Base-by-base conservation (phyloP, 306 rosid genomes). In the Begonia loranthoides region DNA sequence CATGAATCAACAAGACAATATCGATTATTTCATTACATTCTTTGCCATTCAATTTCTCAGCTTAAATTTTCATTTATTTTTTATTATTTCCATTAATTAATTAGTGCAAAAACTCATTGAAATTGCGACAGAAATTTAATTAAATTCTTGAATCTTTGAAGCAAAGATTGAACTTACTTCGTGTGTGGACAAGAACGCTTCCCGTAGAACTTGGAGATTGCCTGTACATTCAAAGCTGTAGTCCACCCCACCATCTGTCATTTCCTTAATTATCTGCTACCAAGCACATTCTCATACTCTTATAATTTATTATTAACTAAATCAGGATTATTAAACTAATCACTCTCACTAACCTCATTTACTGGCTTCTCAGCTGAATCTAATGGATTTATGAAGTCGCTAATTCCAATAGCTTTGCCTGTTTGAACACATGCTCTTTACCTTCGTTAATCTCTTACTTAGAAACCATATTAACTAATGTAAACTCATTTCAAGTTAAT, bases 141-240 rank as follows among this genome's bases (percentile, higher is more conserved):
- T 28, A 7, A 28, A 28, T 28, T 28, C 8, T 28, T 1, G 0
- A 2, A 2, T 28, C 22, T 19, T 19, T 19, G 22, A 19, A 19
- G 22, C n/a, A 19, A 0, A 19, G 2, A 41, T 41, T 41, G n/a
- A 43, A 43, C n/a, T 19, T 50, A 80, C 94, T 77, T 58, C 72
- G 51, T 75, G 88, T 15, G 76, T 55, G 36, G 81, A 75, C 47
- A 75, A 70, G 70, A 77, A 84, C 43, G 88, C 80, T 54, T 77
- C 75, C 19, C 88, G 66, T 17, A 84, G 71, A 69, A 80, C 67
- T 1, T 77, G 71, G 28, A 53, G 13, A 49, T 75, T 73, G 38
- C 94, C 94, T 5, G 71, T 52, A 61, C 94, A 80, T 58, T 84
- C 94, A 63, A 84, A 84, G 78, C 88, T 77, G 43, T 62, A 75